These are phyloP conservation scores for Hippophae gyantsensis DNA, from an alignment of 306 rosid species.

Conservation along the genomic window DNA sequence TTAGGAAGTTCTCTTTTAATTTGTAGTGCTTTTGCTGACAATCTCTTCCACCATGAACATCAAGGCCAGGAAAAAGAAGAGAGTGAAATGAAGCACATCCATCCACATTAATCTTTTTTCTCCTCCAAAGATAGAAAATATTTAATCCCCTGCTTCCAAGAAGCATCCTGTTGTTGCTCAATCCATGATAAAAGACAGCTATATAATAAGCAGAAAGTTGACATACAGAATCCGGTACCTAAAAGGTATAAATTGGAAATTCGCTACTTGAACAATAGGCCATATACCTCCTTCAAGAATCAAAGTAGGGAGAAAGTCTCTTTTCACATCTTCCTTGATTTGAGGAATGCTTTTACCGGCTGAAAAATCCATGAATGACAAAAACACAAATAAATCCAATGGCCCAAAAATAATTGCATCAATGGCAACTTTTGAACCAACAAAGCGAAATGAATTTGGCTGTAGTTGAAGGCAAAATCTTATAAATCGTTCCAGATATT, in stretches of 20 bases:
- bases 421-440: constrained; percentile 64
- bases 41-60: constrained; percentile 12
- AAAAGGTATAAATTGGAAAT: constrained; percentile 67
- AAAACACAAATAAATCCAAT: constrained; percentile 60
- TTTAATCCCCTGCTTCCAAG: constrained; percentile 79
- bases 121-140: constrained; percentile 40
- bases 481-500: constrained; percentile 64
- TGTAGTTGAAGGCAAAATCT: constrained; percentile 35
- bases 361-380: constrained; percentile 74
- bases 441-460: constrained; percentile 69
- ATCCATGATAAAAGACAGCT: constrained; percentile 87
- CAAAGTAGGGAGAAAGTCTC: constrained; percentile 79
- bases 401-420: constrained; percentile 75
- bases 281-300: constrained; percentile 69
- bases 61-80: constrained; percentile 2
- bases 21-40: constrained; percentile 11
- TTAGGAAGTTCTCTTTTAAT: constrained; percentile 20
- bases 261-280: constrained; percentile 75
- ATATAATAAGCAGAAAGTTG: constrained; percentile 80
- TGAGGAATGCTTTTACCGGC: constrained; percentile 60
- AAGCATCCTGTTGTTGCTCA: constrained; percentile 81
- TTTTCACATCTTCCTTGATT: constrained; percentile 71
- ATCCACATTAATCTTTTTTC: constrained; percentile 13
- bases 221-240: constrained; percentile 86
- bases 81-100: constrained; percentile 2